These are phyloP conservation scores for Blastomyces emzantsi DNA, from an alignment of 2,329 filamentous ascomycete genomes.

Conservation along the genomic window DNA sequence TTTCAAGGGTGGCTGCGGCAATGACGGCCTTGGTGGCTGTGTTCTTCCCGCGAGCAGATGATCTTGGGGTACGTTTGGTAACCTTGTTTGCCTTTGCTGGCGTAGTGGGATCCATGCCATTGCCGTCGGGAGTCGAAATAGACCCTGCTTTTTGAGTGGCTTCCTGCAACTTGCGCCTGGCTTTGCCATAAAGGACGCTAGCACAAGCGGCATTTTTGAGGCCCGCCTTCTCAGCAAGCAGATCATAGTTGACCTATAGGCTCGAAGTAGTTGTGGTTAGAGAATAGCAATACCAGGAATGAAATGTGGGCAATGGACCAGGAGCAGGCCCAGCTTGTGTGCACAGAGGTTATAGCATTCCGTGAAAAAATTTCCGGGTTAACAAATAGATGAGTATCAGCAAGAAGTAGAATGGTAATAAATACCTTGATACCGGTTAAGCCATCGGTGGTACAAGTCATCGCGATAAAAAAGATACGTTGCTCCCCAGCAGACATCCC, in stretches of 20 bases:
- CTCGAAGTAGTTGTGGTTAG: neutral
- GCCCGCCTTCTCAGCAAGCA: constrained; percentile 28
- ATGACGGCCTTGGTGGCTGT: constrained; percentile 1
- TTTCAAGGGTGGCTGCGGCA: neutral
- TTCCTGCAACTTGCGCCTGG: constrained; percentile 31
- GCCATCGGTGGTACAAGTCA: constrained; percentile 15
- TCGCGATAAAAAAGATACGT: constrained; percentile 18
- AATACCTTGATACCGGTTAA: constrained; percentile 16
- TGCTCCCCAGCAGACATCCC: constrained; percentile 20
- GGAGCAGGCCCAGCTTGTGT: too few species aligned
- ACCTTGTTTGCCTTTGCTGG: constrained; percentile 13
- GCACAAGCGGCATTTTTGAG: constrained; percentile 32
- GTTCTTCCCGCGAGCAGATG: constrained; percentile 11
- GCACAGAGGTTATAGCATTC: neutral
- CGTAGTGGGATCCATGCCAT: constrained; percentile 3
- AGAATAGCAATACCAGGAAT: neutral
- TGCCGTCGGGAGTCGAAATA: constrained; percentile 5
- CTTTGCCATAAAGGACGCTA: constrained; percentile 26
- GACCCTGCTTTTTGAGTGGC: constrained; percentile 1
- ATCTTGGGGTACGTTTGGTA: constrained; percentile 15
- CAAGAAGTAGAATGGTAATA: neutral
- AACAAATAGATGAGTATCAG: neutral
- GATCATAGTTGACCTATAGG: constrained; percentile 32
- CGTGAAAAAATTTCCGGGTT: neutral
- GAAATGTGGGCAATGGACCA: neutral